Evolutionary conservation across 805 yeast species (phyloP), one percentile per base, ranked within the genome.

Genomic region (Jamesozyma gamospora): DNA sequence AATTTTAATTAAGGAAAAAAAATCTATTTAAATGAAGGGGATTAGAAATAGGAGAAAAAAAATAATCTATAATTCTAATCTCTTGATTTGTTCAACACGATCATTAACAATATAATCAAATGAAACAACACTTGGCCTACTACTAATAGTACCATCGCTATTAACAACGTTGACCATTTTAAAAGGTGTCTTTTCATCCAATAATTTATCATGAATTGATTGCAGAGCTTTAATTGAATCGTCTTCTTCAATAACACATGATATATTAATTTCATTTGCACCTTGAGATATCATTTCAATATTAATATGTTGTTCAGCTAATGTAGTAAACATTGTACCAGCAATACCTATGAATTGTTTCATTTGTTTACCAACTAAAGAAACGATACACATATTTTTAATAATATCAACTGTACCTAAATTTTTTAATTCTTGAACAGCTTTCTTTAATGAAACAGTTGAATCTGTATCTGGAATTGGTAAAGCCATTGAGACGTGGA

Each of bases 241-340:
- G 41, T 67, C 65, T 49, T 83, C 86, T 47, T 82, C 83, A 45
- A 92, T 86, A 39, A 92, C 98, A 48, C 96, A 94, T 27, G 95
- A 83, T 39, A 92, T 92, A 61, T 92, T 92, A 56, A 92, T 92
- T 65, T 92, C 98, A 56, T 90, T 90, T 15, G 97, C 96, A 53
- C 98, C 98, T 71, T 92, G 98, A 42, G 87, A 76, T 64, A 92
- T 92, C 98, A 92, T 92, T 64, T 92, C 98, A 51, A 92, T 86
- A 64, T 92, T 92, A 57, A 92, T 82, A 34, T 75, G 74, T 53
- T 90, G 94, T 55, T 84, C 88, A 7, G 97, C 96, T 50, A 92
- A 69, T 2, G 94, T 85, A 51, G 87, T 79, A 67, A 92, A 92
- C 95, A 90, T 90, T 49, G 86, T 80, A 35, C 96, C 96, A 0